Percentiles rank a stretch among this genome's conserved stretches.
Conservation (phyloP, 177 flowering plant genomes). For the Telopea speciosissima region DNA sequence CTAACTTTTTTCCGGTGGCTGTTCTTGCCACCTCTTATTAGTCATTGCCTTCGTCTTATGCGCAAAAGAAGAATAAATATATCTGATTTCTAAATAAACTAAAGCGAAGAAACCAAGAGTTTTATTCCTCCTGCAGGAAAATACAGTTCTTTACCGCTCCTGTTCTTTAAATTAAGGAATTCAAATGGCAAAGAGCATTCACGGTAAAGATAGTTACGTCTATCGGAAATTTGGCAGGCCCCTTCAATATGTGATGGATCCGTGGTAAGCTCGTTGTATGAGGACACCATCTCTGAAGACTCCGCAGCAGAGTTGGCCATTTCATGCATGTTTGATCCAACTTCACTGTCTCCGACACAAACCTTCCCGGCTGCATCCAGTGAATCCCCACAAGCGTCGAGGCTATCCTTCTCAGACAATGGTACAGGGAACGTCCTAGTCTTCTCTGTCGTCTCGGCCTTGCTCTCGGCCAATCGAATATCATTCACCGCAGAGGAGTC, state of each 20-base stretch:
- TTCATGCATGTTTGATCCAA: conserved; percentile 3
- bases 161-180: not conserved
- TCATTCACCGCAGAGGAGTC: conserved; percentile 10
- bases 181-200: not conserved
- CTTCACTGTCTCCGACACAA: conserved; percentile 15
- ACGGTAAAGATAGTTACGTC: conserved; percentile 27
- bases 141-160: not conserved
- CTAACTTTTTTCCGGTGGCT: too few species aligned
- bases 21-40: too few species aligned
- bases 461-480: conserved; percentile 12
- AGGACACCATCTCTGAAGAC: conserved; percentile 12
- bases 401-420: conserved; percentile 36
- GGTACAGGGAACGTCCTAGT: conserved; percentile 42
- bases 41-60: too few species aligned
- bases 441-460: conserved; percentile 26
- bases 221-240: conserved; percentile 20
- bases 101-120: too few species aligned
- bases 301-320: conserved; percentile 13
- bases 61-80: too few species aligned
- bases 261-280: conserved; percentile 10
- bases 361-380: conserved; percentile 5
- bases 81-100: too few species aligned
- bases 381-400: conserved; percentile 21
- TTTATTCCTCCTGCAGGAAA: not conserved
- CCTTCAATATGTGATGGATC: conserved; percentile 12